These are phyloP conservation scores for Botrytis hyacinthi DNA, from an alignment of 2,329 filamentous ascomycete genomes.

Conservation along the genomic window DNA sequence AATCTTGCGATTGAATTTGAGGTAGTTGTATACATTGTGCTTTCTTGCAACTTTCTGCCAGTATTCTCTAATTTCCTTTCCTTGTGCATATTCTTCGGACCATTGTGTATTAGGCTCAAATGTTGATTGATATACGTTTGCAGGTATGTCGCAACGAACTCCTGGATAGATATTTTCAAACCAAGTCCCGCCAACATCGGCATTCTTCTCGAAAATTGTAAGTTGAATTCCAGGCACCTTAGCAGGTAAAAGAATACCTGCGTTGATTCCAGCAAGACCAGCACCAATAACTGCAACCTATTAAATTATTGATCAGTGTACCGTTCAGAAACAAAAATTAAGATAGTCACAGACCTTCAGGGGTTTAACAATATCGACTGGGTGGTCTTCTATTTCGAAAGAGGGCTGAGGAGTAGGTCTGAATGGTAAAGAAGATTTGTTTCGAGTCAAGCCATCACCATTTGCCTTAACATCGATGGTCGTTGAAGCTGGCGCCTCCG, in stretches of 20 bases:
- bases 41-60: constrained; percentile 62
- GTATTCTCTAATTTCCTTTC: constrained; percentile 65
- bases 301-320: background rate
- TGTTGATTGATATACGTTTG: constrained; percentile 53
- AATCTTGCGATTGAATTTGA: constrained; percentile 56
- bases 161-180: constrained; percentile 47
- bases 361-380: constrained; percentile 12
- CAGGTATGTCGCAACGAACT: constrained; percentile 31
- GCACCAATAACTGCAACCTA: constrained; percentile 53
- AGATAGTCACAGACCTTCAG: constrained; percentile 14
- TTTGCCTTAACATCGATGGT: background rate
- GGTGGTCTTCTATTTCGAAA: constrained; percentile 23
- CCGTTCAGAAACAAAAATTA: no score
- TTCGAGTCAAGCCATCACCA: background rate
- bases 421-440: background rate
- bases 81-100: constrained; percentile 66
- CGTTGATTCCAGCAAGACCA: constrained; percentile 60
- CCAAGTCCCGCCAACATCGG: constrained; percentile 48
- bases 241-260: constrained; percentile 62
- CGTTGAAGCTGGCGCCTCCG: background rate
- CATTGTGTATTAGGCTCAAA: constrained; percentile 68
- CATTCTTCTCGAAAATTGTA: constrained; percentile 52
- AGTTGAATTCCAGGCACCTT: constrained; percentile 60
- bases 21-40: constrained; percentile 60
- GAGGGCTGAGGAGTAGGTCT: constrained; percentile 12